Evolutionary conservation across 176 grass and related monocot species (phyloP), one percentile per base, ranked within the genome.

Genomic region (Bothriochloa decipiens): DNA sequence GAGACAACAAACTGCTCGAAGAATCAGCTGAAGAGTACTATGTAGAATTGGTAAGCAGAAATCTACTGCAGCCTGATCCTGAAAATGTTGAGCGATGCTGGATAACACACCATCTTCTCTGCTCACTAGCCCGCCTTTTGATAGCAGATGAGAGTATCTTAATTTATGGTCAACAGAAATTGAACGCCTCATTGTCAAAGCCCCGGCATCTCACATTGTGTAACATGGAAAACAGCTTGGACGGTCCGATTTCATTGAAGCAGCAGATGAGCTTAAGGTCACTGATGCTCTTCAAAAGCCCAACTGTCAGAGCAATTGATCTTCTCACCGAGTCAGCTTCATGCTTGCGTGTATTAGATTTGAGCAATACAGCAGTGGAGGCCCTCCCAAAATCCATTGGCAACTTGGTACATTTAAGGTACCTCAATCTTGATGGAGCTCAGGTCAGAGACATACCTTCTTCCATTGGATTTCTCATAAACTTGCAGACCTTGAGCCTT

Each of bases 241-340:
- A 87, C 2, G 67, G 80, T 78, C 79, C 85, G 7, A 85, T 94
- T 86, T 86, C 85, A 58, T 78, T 93, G 66, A 92, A 91, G 62
- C 87, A 97, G 82, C 86, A 94, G 81, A 89, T 87, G 78, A 87
- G 87, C 74, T 68, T 95, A 32, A 92, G 92, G 87, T 89, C 92
- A 60, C 35, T 97, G 49, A 79, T 91, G 76, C 65, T 97, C 49
- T 81, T 90, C 50, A 83, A 88, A 75, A 90, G 92, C 76, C 75
- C 79, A 6, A 72, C 82, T 73, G 74, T 92, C 53, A 93, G 82
- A 86, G 16, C 86, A 25, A 86, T 97, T 45, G 87, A 94, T 82
- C 72, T 69, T 78, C 40, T 94, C 46, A 47, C 86, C 0, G 71
- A 89, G 87, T 92, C 79, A 52, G 60, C 91, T 29, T 27, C 58